These are phyloP conservation scores for Kickxella alabastrina DNA, from an alignment of 192 early-diverging fungal species.

Conservation along the genomic window DNA sequence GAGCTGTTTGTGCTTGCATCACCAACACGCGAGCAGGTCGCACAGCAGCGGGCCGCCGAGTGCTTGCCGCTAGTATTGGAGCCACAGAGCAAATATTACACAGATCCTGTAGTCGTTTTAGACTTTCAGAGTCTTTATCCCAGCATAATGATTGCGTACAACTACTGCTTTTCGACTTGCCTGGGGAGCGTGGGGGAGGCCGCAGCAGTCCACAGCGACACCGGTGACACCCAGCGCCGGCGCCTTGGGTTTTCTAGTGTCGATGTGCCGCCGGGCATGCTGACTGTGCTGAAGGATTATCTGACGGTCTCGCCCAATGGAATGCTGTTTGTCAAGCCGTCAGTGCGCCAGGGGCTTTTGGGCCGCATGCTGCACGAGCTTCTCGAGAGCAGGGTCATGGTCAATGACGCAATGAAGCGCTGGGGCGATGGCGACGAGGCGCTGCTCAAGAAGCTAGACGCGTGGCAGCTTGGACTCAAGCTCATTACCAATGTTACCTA, in stretches of 20 bases:
- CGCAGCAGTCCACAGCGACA: slow-evolving; percentile 9
- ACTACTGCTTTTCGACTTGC: slow-evolving; percentile 92
- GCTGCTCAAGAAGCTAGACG: slow-evolving; percentile 67
- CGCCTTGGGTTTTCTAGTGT: slow-evolving; percentile 65
- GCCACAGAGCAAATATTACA: slow-evolving; percentile 78
- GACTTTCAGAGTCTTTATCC: slow-evolving; percentile 96
- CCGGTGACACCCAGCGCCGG: not conserved
- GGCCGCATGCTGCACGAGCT: slow-evolving; percentile 82
- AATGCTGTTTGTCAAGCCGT: slow-evolving; percentile 76
- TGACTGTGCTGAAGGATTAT: slow-evolving; percentile 64
- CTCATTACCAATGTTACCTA: slow-evolving; percentile 92
- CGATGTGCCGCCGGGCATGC: slow-evolving; percentile 58
- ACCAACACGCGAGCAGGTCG: slow-evolving; percentile 73
- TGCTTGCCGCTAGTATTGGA: slow-evolving; percentile 89
- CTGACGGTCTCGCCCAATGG: slow-evolving; percentile 80
- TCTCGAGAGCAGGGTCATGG: slow-evolving; percentile 84
- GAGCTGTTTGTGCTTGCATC: slow-evolving; percentile 79
- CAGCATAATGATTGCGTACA: slow-evolving; percentile 95
- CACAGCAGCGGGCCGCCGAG: slow-evolving; percentile 69
- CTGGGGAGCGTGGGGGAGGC: slow-evolving; percentile 56
- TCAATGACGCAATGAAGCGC: slow-evolving; percentile 80
- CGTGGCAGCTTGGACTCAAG: slow-evolving; percentile 83
- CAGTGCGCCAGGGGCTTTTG: slow-evolving; percentile 75
- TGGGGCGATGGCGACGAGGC: slow-evolving; percentile 26
- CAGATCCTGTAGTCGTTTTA: slow-evolving; percentile 78